phyloP scores from a whole-genome alignment of 2,329 filamentous ascomycete species.

The Beauveria bassiana region DNA sequence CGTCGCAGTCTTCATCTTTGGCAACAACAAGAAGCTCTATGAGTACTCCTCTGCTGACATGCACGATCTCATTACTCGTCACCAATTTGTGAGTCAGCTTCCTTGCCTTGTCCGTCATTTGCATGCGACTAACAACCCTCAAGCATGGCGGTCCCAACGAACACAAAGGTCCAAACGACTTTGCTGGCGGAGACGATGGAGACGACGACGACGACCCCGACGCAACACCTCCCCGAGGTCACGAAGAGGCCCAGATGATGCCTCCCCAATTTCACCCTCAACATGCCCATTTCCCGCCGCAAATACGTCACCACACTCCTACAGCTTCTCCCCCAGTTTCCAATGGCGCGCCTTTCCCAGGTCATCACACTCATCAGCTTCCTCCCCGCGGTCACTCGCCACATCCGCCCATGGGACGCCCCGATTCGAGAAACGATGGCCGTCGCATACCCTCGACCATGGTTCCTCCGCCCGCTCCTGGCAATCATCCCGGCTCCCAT shows the following conservation, averaged over 20 bases:
- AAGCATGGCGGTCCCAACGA: constrained; percentile 91
- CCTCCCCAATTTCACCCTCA: constrained; percentile 64
- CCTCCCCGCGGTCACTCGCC: constrained; percentile 68
- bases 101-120: constrained; percentile 8
- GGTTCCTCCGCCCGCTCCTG: constrained; percentile 49
- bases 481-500: constrained; percentile 38
- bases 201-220: constrained; percentile 66
- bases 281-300: constrained; percentile 62
- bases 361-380: constrained; percentile 32
- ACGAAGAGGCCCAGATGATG: constrained; percentile 58
- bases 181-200: constrained; percentile 82
- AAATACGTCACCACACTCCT: constrained; percentile 73
- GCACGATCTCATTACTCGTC: constrained; percentile 78
- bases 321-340: constrained; percentile 83
- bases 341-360: constrained; percentile 64
- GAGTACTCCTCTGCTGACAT: constrained; percentile 95
- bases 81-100: constrained; percentile 70
- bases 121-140: constrained; percentile 12
- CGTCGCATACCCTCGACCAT: constrained; percentile 70
- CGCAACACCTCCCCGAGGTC: constrained; percentile 59
- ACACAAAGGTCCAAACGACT: constrained; percentile 91
- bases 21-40: constrained; percentile 97
- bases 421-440: constrained; percentile 69
- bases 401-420: constrained; percentile 60
- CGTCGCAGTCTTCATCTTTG: constrained; percentile 97